These are phyloP conservation scores for Centrapalus pauciflorus DNA, from an alignment of 129 eudicot genomes.

Conservation along the genomic window DNA sequence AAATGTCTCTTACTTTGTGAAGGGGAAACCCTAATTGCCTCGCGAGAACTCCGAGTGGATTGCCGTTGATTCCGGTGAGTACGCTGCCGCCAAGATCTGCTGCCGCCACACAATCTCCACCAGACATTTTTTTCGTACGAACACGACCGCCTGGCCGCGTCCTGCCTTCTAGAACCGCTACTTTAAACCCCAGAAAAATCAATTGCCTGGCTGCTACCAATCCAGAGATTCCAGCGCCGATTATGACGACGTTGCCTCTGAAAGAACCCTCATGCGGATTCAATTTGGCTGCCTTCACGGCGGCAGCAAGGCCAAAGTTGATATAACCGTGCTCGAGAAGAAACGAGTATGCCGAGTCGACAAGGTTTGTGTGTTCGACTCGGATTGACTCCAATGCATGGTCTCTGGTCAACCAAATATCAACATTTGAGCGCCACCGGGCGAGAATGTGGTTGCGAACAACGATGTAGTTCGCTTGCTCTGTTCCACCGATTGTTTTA, in stretches of 20 bases:
- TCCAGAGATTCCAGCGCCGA: constrained; percentile 90
- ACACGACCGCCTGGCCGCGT: constrained; percentile 85
- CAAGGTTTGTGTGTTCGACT: constrained; percentile 58
- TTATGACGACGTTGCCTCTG: constrained; percentile 49
- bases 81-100: constrained; percentile 98
- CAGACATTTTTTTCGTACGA: constrained; percentile 59
- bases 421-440: constrained; percentile 71
- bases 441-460: constrained; percentile 85
- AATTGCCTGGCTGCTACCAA: constrained; percentile 82
- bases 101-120: constrained; percentile 53
- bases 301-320: constrained; percentile 81
- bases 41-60: constrained; percentile 89
- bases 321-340: constrained; percentile 76
- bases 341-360: constrained; percentile 67
- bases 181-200: constrained; percentile 81
- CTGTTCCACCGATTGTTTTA: constrained; percentile 55
- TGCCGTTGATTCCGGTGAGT: constrained; percentile 91
- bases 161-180: constrained; percentile 73
- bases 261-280: constrained; percentile 35
- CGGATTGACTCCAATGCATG: constrained; percentile 72
- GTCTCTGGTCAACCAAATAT: constrained; percentile 64
- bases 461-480: constrained; percentile 74
- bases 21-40: constrained; percentile 82
- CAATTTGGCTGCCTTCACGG: constrained; percentile 48
- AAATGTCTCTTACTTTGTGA: constrained; percentile 91